phyloP scores from a whole-genome alignment of 148 eudicot species.

The Chenopodium album region DNA sequence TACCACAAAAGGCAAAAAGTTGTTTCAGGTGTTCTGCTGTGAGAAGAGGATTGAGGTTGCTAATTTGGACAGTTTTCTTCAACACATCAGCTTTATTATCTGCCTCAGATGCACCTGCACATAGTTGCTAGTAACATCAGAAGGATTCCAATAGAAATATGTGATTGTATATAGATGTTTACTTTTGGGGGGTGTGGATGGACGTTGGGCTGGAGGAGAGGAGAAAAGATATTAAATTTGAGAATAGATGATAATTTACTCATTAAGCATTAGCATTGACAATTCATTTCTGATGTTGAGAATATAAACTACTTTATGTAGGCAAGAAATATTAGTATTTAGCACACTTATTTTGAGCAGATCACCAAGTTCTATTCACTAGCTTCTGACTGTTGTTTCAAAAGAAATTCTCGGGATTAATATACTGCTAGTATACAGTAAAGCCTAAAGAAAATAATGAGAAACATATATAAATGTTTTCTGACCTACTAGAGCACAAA shows the following conservation, averaged over 20 bases:
- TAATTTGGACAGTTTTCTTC: slow-evolving; percentile 86
- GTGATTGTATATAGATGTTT: background rate
- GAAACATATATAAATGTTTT: background rate
- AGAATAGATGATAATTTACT: background rate
- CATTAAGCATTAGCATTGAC: background rate
- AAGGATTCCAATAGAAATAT: background rate
- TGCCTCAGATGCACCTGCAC: slow-evolving; percentile 54
- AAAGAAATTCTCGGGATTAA: background rate
- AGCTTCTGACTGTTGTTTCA: background rate
- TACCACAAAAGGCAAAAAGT: slow-evolving; percentile 80
- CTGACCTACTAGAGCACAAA: background rate
- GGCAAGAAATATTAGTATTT: background rate
- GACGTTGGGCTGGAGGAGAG: background rate
- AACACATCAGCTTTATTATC: slow-evolving; percentile 52
- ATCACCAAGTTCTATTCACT: background rate
- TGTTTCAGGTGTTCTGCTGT: slow-evolving; percentile 91
- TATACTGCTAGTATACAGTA: background rate
- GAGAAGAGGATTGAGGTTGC: slow-evolving; percentile 88
- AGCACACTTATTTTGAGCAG: background rate
- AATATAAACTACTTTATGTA: background rate
- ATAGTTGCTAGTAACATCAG: slow-evolving; percentile 14
- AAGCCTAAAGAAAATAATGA: background rate
- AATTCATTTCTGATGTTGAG: background rate
- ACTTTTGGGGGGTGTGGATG: background rate
- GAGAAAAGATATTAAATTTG: background rate